Evolutionary conservation across 2,329 filamentous ascomycete species (phyloP), one percentile per base, ranked within the genome.

Genomic region (Cercospora sojina): DNA sequence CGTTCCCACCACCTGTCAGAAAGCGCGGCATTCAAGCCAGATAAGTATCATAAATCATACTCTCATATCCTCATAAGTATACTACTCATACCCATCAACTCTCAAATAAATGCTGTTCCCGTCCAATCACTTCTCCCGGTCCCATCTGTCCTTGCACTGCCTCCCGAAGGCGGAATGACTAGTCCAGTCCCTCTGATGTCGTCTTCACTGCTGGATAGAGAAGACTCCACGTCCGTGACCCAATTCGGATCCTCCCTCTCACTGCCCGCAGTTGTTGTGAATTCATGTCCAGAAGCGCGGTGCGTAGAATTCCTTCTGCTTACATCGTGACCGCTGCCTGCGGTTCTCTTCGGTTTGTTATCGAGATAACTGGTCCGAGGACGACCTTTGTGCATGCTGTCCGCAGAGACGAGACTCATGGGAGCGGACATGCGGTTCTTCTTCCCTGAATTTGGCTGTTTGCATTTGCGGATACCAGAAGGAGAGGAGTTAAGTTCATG

Each of bases 301-400:
- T 57, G 75, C 67, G 59, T 71, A 64, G 32, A 69, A 71, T 31
- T 74, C 66, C 56, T 31, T 31, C 29, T 31, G 29, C 29, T 31
- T 9, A 31, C 29, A 31, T 31, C 35, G 35, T 41, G 35, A 13
- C 2, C 16, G 13, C 16, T 41, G 16, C 35, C 16, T 9, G 35
- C 74, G 70, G 4, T 73, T 9, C 5, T 27, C 70, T 55, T 72
- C 73, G 16, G 74, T 64, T 5, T 69, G 74, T 43, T 58, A 13
- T 49, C 66, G 68, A 23, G 69, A 18, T 65, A 70, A 18, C 67
- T 68, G 9, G 73, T 59, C 7, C 71, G 57, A 20, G 71, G 71
- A 31, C 66, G 57, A 56, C 62, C 64, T 56, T 68, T 70, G 51
- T 67, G 74, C 65, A 77, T 65, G 59, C 74, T 77, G 49, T 77